These are phyloP conservation scores for Hypoxylon rubiginosum DNA, from an alignment of 2,329 filamentous ascomycete genomes.

Conservation along the genomic window DNA sequence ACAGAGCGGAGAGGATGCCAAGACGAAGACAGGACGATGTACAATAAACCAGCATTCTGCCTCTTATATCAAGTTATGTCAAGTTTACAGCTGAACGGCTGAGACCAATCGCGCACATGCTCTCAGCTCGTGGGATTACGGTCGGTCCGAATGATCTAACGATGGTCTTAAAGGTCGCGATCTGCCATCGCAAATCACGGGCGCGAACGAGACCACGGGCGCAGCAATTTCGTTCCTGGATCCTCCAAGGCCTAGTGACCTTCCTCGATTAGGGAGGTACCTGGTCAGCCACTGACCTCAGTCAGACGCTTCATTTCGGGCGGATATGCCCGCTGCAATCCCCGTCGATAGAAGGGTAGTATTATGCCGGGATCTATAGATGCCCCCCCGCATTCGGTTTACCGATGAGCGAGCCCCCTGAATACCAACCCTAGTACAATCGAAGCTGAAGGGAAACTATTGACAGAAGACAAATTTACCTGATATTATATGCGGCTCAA, in stretches of 20 bases:
- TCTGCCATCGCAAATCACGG: neutral
- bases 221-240: neutral
- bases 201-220: conserved; percentile 1
- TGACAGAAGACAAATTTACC: too few species aligned
- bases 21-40: neutral
- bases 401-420: neutral
- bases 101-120: neutral
- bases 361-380: neutral
- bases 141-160: conserved; percentile 4
- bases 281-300: neutral
- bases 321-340: neutral
- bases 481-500: neutral
- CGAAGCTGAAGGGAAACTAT: neutral
- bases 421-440: too few species aligned
- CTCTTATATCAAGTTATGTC: neutral
- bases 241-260: neutral
- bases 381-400: neutral
- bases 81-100: neutral
- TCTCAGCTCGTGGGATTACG: neutral
- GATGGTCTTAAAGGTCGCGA: neutral
- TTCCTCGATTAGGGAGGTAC: neutral
- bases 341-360: neutral
- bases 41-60: neutral
- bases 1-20: neutral
- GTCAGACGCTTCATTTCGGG: neutral